phyloP scores from a whole-genome alignment of 2,329 filamentous ascomycete genomes.

The Sporothrix variecibatus region DNA sequence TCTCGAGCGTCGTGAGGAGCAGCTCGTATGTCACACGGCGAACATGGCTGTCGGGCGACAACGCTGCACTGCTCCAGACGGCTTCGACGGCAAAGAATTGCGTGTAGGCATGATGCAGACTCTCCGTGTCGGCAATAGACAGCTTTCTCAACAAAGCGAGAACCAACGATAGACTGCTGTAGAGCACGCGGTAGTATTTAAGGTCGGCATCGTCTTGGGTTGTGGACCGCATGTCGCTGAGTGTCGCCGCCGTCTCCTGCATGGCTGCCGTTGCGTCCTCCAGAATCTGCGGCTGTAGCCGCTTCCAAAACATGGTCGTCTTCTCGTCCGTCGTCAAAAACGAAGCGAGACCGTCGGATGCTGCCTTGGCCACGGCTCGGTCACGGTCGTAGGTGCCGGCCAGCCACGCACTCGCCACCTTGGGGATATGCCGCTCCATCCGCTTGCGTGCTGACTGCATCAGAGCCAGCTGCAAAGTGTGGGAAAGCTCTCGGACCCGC shows the following conservation, averaged over 20 bases:
- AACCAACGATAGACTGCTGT: constrained; percentile 57
- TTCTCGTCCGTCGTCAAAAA: constrained; percentile 84
- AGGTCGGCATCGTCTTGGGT: constrained; percentile 81
- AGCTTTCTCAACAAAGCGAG: constrained; percentile 55
- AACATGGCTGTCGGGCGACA: constrained; percentile 59
- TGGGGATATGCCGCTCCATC: constrained; percentile 76
- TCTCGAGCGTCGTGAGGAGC: constrained; percentile 51
- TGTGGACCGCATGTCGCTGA: constrained; percentile 87
- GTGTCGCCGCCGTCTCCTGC: constrained; percentile 74
- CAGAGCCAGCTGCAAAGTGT: constrained; percentile 67
- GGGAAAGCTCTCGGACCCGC: constrained; percentile 83
- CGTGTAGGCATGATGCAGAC: constrained; percentile 63
- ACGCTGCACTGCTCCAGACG: constrained; percentile 65
- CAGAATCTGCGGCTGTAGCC: constrained; percentile 78
- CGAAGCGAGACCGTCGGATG: constrained; percentile 70
- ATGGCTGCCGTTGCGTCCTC: constrained; percentile 80
- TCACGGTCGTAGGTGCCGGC: constrained; percentile 87
- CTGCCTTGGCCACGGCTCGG: constrained; percentile 71
- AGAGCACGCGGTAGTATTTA: constrained; percentile 78
- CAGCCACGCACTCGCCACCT: constrained; percentile 84
- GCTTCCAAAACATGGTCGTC: constrained; percentile 71
- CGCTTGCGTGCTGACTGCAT: constrained; percentile 71
- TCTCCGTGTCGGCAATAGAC: constrained; percentile 55
- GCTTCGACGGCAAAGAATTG: constrained; percentile 65
- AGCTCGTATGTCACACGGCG: constrained; percentile 56